Evolutionary conservation across 2,329 filamentous ascomycete genomes (phyloP).

Genomic region (Aspergillus ustus): DNA sequence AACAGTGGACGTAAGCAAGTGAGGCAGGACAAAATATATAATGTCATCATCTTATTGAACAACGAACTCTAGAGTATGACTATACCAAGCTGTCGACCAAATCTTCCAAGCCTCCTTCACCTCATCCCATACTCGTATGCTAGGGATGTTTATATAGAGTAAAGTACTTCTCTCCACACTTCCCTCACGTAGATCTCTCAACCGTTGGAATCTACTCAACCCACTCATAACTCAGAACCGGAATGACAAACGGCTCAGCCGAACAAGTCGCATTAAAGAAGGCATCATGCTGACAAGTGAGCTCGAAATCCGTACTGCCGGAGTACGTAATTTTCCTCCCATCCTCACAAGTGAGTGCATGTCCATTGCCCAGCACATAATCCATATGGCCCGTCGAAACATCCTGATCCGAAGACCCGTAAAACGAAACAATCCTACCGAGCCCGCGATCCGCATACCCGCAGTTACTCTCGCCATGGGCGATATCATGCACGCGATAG

Average conservation of each 20-base stretch:
- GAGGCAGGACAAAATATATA: too few species aligned
- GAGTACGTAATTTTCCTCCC: conserved; percentile 34
- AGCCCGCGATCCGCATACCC: conserved; percentile 32
- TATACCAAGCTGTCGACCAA: too few species aligned
- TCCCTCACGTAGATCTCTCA: too few species aligned
- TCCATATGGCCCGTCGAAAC: conserved; percentile 27
- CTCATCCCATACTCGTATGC: too few species aligned
- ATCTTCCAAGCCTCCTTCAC: too few species aligned
- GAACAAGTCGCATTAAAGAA: conserved; percentile 36
- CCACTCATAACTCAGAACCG: conserved; percentile 33
- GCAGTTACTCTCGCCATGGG: conserved; percentile 32
- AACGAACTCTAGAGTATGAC: too few species aligned
- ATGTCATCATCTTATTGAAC: too few species aligned
- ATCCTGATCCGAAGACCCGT: conserved; percentile 29
- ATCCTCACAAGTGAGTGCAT: conserved; percentile 33
- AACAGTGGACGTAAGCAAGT: too few species aligned
- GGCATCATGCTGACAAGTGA: conserved; percentile 31
- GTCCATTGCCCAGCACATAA: conserved; percentile 30
- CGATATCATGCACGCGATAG: conserved; percentile 36
- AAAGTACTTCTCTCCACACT: background rate
- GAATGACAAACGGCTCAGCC: conserved; percentile 30
- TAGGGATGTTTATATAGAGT: too few species aligned
- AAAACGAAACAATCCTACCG: conserved; percentile 34
- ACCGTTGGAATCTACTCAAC: background rate
- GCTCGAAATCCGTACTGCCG: conserved; percentile 29